These are phyloP conservation scores for Neurospora sp. DNA, from an alignment of 2,329 filamentous ascomycete genomes.

Conservation along the genomic window DNA sequence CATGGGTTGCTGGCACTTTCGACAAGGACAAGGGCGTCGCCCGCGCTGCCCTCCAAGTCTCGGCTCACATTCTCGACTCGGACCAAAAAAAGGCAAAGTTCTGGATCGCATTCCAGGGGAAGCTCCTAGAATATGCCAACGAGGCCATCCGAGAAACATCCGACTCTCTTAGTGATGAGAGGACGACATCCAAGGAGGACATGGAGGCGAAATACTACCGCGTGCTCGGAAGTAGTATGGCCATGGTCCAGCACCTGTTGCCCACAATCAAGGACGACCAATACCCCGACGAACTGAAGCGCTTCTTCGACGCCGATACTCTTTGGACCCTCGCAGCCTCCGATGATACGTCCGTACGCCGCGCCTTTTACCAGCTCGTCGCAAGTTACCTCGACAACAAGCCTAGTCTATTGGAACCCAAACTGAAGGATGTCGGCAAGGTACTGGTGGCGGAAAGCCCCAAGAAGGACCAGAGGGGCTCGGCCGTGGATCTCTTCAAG, in stretches of 20 bases:
- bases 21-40: constrained; percentile 73
- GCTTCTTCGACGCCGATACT: constrained; percentile 53
- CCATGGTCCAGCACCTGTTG: constrained; percentile 43
- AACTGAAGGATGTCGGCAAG: constrained; percentile 41
- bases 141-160: constrained; percentile 73
- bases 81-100: constrained; percentile 71
- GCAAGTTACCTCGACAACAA: constrained; percentile 36
- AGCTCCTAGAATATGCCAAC: constrained; percentile 73
- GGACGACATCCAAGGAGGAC: constrained; percentile 75
- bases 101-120: constrained; percentile 69
- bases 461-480: constrained; percentile 61
- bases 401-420: constrained; percentile 35
- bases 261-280: constrained; percentile 50
- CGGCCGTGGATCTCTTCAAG: constrained; percentile 60
- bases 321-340: constrained; percentile 59
- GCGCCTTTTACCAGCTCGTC: constrained; percentile 41
- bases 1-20: constrained; percentile 87
- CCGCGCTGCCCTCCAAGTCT: constrained; percentile 45
- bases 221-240: constrained; percentile 50
- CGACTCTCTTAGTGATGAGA: constrained; percentile 78
- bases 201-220: constrained; percentile 76
- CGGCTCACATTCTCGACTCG: constrained; percentile 21
- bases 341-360: constrained; percentile 44
- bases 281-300: constrained; percentile 50
- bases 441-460: constrained; percentile 64